Conservation (phyloP, 768 basidiomycete genomes). For the Bullera alba region DNA sequence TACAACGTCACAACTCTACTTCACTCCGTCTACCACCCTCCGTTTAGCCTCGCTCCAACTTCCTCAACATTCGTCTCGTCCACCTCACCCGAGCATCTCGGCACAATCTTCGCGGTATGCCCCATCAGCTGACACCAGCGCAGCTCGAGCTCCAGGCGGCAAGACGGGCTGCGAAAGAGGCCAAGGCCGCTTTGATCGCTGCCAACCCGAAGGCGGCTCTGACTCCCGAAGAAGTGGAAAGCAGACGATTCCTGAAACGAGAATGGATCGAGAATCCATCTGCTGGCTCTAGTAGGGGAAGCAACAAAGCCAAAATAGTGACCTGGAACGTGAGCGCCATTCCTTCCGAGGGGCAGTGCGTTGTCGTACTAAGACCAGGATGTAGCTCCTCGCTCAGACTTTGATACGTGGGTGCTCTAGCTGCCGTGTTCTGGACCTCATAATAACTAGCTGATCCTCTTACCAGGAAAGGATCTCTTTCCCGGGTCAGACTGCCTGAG, state of each 20-base stretch:
- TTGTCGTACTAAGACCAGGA: conserved; percentile 2
- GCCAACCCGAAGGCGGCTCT: conserved; percentile 3
- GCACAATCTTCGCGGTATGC: conserved; percentile 2
- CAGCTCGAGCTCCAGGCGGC: conserved; percentile 27
- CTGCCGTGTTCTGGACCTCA: no score
- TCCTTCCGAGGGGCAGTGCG: no score
- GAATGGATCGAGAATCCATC: conserved; percentile 24
- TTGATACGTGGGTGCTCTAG: conserved; percentile 39
- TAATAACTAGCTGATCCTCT: background rate
- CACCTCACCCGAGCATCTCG: no score
- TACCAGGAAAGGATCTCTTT: conserved; percentile 41
- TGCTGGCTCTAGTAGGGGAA: background rate
- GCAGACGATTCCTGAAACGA: conserved; percentile 25
- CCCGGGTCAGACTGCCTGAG: conserved; percentile 61
- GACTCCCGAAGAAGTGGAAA: conserved; percentile 8
- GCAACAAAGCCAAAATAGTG: conserved; percentile 23
- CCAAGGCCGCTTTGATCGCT: conserved; percentile 15
- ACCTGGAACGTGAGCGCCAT: conserved; percentile 40
- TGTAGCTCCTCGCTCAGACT: conserved; percentile 41
- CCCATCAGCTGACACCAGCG: conserved; percentile 23
- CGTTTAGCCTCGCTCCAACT: no score
- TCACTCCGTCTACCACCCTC: no score
- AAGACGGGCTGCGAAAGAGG: conserved; percentile 32
- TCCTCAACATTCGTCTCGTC: no score
- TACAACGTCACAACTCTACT: no score